Evolutionary conservation across 306 rosid species (phyloP).

Genomic region (Rosa chinensis): DNA sequence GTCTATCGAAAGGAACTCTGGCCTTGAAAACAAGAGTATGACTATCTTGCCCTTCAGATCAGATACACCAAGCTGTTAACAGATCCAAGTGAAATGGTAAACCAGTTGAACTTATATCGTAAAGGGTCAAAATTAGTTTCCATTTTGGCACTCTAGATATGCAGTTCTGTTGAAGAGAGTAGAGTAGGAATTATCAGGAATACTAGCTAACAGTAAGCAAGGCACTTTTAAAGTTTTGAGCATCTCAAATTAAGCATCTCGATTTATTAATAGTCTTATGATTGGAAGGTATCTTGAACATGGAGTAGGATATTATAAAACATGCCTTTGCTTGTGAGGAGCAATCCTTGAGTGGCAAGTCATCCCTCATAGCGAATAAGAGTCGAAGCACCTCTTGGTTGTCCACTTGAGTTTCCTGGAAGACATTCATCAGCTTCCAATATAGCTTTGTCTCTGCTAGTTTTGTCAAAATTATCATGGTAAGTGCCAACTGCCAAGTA

Average conservation of each 20-base stretch:
- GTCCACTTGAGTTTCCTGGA: conserved; percentile 31
- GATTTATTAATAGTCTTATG: neutral
- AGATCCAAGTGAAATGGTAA: conserved; percentile 14
- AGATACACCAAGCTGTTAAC: conserved; percentile 50
- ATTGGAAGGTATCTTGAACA: neutral
- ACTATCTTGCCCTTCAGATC: conserved; percentile 50
- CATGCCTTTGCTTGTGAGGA: conserved; percentile 45
- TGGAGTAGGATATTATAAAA: neutral
- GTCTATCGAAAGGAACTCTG: conserved; percentile 38
- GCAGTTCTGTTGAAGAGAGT: conserved; percentile 7
- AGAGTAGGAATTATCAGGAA: neutral
- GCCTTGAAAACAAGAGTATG: conserved; percentile 53
- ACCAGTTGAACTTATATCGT: neutral
- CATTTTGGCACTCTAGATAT: neutral
- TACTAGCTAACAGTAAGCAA: neutral
- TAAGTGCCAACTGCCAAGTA: neutral
- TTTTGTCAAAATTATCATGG: conserved; percentile 3
- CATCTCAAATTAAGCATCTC: neutral
- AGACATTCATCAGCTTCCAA: conserved; percentile 40
- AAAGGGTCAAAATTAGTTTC: conserved; percentile 12
- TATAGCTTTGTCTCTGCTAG: conserved; percentile 50
- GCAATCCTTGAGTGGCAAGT: conserved; percentile 50
- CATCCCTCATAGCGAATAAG: conserved; percentile 47
- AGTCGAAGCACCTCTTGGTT: conserved; percentile 56
- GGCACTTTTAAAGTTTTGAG: neutral